These are phyloP conservation scores for Aspergillus japonicus DNA, from an alignment of 2,329 filamentous ascomycete genomes.

Conservation along the genomic window DNA sequence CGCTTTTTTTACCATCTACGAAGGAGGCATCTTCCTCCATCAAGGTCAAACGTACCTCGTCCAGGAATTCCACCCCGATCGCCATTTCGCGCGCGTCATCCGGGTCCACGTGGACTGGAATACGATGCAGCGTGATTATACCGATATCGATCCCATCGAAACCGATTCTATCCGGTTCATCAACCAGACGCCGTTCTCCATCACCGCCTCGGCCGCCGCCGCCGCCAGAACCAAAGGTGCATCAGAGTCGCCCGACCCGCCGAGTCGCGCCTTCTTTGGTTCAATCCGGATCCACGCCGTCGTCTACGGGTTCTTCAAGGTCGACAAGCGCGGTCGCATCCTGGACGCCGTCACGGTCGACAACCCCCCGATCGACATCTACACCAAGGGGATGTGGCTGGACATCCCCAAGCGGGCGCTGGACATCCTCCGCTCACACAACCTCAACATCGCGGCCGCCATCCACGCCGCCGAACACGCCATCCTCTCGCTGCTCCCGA, in stretches of 20 bases:
- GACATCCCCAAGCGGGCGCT: conserved; percentile 80
- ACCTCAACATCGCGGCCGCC: conserved; percentile 78
- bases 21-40: conserved; percentile 94
- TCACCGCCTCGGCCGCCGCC: neutral
- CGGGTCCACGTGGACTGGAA: conserved; percentile 92
- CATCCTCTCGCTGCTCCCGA: conserved; percentile 80
- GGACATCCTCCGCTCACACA: conserved; percentile 69
- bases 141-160: conserved; percentile 89
- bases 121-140: conserved; percentile 88
- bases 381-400: conserved; percentile 91
- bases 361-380: conserved; percentile 83
- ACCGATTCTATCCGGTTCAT: conserved; percentile 83
- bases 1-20: conserved; percentile 95
- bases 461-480: conserved; percentile 97
- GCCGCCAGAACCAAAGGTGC: neutral
- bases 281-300: conserved; percentile 80
- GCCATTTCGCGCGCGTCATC: conserved; percentile 81
- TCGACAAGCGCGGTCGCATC: conserved; percentile 81
- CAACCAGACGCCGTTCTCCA: conserved; percentile 17
- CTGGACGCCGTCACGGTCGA: conserved; percentile 91
- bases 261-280: conserved; percentile 77
- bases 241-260: conserved; percentile 38
- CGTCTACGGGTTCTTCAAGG: conserved; percentile 95
- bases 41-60: conserved; percentile 93
- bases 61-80: conserved; percentile 79